Evolutionary conservation across 1,284 basidiomycete genomes (phyloP).

Genomic region (Trichosporon ovoides): DNA sequence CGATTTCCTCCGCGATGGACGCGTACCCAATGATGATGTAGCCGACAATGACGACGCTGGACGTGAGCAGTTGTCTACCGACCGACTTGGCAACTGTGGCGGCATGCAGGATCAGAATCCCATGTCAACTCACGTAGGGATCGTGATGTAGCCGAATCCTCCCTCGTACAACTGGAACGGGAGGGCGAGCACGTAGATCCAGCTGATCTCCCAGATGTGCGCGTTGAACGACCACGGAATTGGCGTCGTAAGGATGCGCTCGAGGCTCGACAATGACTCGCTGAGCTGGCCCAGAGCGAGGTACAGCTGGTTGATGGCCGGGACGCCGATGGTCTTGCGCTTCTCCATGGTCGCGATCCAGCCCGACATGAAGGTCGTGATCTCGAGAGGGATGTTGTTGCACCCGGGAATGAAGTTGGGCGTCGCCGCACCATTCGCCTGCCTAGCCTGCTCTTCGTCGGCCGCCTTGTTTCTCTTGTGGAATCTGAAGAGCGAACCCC

Average conservation of each 20-base stretch:
- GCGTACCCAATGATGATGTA: constrained; percentile 49
- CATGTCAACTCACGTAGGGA: constrained; percentile 51
- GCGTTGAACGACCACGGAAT: constrained; percentile 67
- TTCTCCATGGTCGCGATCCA: constrained; percentile 60
- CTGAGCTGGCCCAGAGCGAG: constrained; percentile 57
- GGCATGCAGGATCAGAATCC: too few species aligned
- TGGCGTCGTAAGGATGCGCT: constrained; percentile 70
- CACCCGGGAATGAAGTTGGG: background rate
- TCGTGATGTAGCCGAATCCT: constrained; percentile 59
- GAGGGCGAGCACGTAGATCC: constrained; percentile 47
- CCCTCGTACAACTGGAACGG: constrained; percentile 64
- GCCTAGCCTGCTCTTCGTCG: background rate
- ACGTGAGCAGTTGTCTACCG: background rate
- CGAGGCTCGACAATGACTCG: constrained; percentile 64
- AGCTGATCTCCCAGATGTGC: constrained; percentile 45
- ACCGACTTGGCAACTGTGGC: background rate
- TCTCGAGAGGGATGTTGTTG: constrained; percentile 56
- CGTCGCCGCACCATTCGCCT: background rate
- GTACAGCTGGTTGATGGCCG: constrained; percentile 60
- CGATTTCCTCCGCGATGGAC: constrained; percentile 37
- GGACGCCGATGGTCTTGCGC: constrained; percentile 60
- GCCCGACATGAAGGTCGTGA: constrained; percentile 65
- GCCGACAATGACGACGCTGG: constrained; percentile 13
- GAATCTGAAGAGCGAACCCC: constrained; percentile 61
- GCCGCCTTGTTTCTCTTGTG: background rate